Base-by-base conservation (phyloP, 306 rosid genomes). In the Pterocarpus santalinus region DNA sequence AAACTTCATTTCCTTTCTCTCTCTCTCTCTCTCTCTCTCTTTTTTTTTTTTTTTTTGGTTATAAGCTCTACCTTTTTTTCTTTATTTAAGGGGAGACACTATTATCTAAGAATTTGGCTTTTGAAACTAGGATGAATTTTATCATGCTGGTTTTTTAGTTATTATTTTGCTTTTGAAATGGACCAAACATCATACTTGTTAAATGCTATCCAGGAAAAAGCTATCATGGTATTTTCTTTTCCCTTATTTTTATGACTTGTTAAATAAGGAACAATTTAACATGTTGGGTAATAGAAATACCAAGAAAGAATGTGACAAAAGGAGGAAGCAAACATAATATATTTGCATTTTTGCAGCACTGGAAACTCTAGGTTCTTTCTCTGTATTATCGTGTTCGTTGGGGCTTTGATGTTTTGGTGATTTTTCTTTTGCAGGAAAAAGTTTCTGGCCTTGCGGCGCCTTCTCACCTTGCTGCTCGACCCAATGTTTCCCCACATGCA, bases 341-440 rank as follows among this genome's bases (percentile, higher is more conserved):
- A 12, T 13, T 7, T 43, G 34, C 55, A 14, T 61, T 73, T 28
- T 46, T 36, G 10, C 16, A n/a, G 30, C 33, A 38, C 44, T 55
- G 55, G 14, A 30, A 61, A 34, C 13, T 28, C 35, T 51, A 30
- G 34, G 2, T 55, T 66, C 28, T 69, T 8, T 51, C 14, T 69
- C 7, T 56, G 5, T 17, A 62, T 52, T 72, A 47, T 47, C 4
- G 13, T 57, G 3, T 30, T 69, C 72, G 38, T 3, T 32, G 35
- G 22, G 15, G 14, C 39, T 53, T 55, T 22, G 66, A 76, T 61
- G 32, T 52, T 60, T 15, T 1, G 34, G 41, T 30, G 10, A 7
- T 44, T 81, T 55, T 63, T 14, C 57, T 52, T 80, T 63, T 65
- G 41, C 78, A 90, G 95, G 97, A 92, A 86, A 86, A 88, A 87